Percentiles rank a stretch among this genome's conserved stretches.
phyloP scores from a whole-genome alignment of 306 rosid species.

The Delonix regia region DNA sequence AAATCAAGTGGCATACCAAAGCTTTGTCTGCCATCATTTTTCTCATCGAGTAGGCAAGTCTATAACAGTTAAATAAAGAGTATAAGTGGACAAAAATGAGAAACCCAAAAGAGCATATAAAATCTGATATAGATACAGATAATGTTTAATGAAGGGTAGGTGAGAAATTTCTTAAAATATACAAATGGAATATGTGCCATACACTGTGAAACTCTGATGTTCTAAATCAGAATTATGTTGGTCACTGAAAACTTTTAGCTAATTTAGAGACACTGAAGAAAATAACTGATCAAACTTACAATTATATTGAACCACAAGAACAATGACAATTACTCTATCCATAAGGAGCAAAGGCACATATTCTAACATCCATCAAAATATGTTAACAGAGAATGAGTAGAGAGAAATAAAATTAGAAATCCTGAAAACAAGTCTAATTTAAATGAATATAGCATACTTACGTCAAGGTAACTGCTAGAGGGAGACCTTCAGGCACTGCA shows the following conservation, averaged over 20 bases:
- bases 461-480: constrained; percentile 97
- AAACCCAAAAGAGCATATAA: not conserved
- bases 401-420: constrained; percentile 8
- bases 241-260: not conserved
- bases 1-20: constrained; percentile 66
- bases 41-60: constrained; percentile 96
- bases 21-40: constrained; percentile 99
- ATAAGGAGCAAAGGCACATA: constrained; percentile 8
- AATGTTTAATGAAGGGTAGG: constrained; percentile 12
- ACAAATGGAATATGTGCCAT: constrained; percentile 6
- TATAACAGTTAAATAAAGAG: constrained; percentile 38
- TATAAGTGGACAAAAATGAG: constrained; percentile 13
- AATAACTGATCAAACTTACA: not conserved
- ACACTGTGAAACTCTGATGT: not conserved
- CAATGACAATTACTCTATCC: constrained; percentile 3
- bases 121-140: not conserved
- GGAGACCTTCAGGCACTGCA: constrained; percentile 99
- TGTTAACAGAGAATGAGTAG: not conserved
- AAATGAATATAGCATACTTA: constrained; percentile 48
- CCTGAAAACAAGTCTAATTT: not conserved
- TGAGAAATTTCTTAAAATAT: not conserved
- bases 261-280: not conserved
- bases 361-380: constrained; percentile 4
- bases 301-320: constrained; percentile 11
- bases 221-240: not conserved